Evolutionary conservation across 2,329 filamentous ascomycete genomes (phyloP), one percentile per base, ranked within the genome.

Genomic region (Cercospora citrullina): DNA sequence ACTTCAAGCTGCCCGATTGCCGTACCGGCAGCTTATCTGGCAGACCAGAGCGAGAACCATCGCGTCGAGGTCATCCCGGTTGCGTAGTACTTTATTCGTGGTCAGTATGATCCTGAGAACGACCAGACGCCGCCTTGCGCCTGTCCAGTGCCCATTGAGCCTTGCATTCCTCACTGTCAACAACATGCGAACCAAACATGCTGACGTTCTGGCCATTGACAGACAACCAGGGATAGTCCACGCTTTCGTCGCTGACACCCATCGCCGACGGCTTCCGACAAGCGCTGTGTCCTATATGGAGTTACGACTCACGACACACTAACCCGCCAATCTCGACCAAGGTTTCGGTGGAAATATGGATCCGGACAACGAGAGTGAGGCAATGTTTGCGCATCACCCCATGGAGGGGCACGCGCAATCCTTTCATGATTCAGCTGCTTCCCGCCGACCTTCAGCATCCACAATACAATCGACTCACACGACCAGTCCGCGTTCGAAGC

Each of bases 121-220:
- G 39, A 51, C 55, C 51, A 26, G 30, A 21, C 28, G 63, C 6
- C 36, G 39, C 31, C 26, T 51, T 28, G 39, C 60, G 31, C 33
- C 59, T 30, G 60, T 65, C 21, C 21, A 26, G 65, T 28, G 23
- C 60, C 57, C 42, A n/a, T 28, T 55, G 60, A 33, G 65, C 64
- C 48, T 65, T 70, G 66, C 69, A 70, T 70, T 70, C 69, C 69
- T 67, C 69, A 31, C 64, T 59, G 39, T 36, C 64, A 67, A 60
- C 57, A 65, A 60, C 63, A 53, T 59, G 51, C 53, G 30, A 42
- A 26, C 33, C 60, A 48, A 66, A 65, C 66, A 67, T 61, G 68
- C 65, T 65, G 51, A 63, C 61, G 48, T 39, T 64, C 36, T 58
- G 57, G 59, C 42, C 65, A 66, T 58, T 63, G 59, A 65, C 68